Base-by-base conservation (phyloP, 2,329 filamentous ascomycete genomes). In the Stachybotrys elegans region DNA sequence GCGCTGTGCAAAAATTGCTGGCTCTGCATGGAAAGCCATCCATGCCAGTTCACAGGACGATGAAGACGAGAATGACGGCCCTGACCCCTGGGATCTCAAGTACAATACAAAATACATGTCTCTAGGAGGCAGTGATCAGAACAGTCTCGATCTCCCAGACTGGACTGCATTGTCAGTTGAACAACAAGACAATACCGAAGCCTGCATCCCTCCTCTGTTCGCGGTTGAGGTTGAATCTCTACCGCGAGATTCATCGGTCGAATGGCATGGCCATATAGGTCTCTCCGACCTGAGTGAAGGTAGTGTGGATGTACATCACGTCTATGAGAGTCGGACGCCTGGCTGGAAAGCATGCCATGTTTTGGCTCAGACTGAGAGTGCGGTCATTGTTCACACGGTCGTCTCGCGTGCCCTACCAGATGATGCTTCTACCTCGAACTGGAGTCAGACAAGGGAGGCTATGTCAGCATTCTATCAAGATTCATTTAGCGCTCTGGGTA, bases 261-360 rank as follows among this genome's bases (percentile, higher is more conserved):
- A 98, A 68, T 98, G 92, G 91, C 84, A 88, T 53, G 83, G 75
- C 2, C 78, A 84, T 45, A 59, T 79, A 4, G 86, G 88, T 0
- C 62, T 86, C 6, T 61, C 62, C 9, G 45, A 51, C 20, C 48
- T 69, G 4, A 47, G 51, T 5, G 55, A 62, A 39, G 45, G 54
- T 13, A 56, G 52, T 5, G 55, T 56, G 23, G 57, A 61, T 46
- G 49, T 61, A 37, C 34, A 52, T 11, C 45, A 43, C 20, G 43
- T 50, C 19, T 39, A 45, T 9, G 48, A 58, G 27, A 41, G 51
- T 8, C 47, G 44, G 13, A 22, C 23, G 3, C 43, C 43, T 2
- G 52, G 51, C 6, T 67, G 63, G 60, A 54, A 46, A 16, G 52
- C 50, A 19, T 64, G 59, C 59, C 57, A 63, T 42, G 48, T 54